Evolutionary conservation across 2,329 filamentous ascomycete species (phyloP), one percentile per base, ranked within the genome.

Genomic region (Fusarium sp.): DNA sequence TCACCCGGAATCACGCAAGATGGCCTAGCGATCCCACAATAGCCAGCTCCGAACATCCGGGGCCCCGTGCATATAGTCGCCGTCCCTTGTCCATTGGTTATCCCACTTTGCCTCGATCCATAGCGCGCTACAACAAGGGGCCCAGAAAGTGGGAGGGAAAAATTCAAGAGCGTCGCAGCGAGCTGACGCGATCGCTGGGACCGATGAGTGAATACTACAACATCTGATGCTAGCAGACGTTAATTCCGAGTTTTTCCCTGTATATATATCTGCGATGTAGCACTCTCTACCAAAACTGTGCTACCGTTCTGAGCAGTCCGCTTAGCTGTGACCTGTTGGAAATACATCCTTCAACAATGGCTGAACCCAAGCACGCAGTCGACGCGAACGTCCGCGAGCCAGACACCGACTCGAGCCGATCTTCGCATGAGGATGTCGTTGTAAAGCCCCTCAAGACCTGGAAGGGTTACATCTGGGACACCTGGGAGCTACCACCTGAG

Each of bases 401-500:
- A 8, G 59, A 70, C n/a, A 60, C 35, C 12, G 60, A 69, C 12
- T 43, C 62, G 17, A 32, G 17, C 12, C 58, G 43, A 22, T 38
- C 35, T 2, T 58, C 57, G 4, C 47, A 52, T 8, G 35, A 59
- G 15, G 58, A 59, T 20, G 45, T 47, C 8, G 45, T 37, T 8
- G 37, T 61, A 5, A 63, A 60, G 43, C 47, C 47, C 5, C 33
- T 56, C 54, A 71, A 72, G 43, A 61, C 75, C 3, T 84, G 83
- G 83, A 82, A 81, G 38, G 80, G 82, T 10, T 81, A 82, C 63
- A 50, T 84, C 12, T 84, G 82, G 83, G 81, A 82, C 66, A 81
- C 81, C 0, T 81, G 79, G 78, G 80, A 82, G 54, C 73, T 81
- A 12, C 79, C 81, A 0, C 63, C 71, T 8, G 79, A 82, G 30